Evolutionary conservation across 2,329 filamentous ascomycete genomes (phyloP).

Genomic region (Keithomyces neogunnii): DNA sequence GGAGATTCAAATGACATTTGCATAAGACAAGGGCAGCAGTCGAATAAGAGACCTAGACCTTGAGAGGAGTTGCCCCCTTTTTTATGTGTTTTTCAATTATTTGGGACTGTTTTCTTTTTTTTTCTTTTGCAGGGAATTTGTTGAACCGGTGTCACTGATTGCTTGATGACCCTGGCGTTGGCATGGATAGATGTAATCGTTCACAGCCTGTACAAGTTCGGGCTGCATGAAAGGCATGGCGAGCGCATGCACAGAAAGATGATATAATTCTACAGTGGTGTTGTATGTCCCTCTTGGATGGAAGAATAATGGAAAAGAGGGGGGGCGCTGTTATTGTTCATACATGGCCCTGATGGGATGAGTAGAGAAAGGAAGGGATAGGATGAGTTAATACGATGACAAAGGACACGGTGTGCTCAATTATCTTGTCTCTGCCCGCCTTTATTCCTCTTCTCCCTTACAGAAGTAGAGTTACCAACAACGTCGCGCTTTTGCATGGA

Average conservation of each 20-base stretch:
- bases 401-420: too few relatives aligned
- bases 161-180: neutral
- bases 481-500: too few relatives aligned
- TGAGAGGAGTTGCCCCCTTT: neutral
- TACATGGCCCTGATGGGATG: neutral
- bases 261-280: neutral
- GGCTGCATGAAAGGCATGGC: neutral
- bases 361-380: neutral
- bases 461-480: too few relatives aligned
- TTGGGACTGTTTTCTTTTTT: neutral
- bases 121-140: neutral
- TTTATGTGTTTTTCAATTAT: neutral
- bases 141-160: neutral
- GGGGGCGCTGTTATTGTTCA: neutral
- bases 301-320: neutral
- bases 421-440: too few relatives aligned
- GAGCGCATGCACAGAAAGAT: neutral
- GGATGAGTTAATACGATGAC: neutral
- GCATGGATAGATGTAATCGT: neutral
- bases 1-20: slow-evolving; percentile 77
- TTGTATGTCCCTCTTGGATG: neutral
- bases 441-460: too few relatives aligned
- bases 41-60: neutral
- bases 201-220: neutral
- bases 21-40: slow-evolving; percentile 30